Conservation (phyloP, 2,329 filamentous ascomycete genomes). For the Aspergillus fijiensis region DNA sequence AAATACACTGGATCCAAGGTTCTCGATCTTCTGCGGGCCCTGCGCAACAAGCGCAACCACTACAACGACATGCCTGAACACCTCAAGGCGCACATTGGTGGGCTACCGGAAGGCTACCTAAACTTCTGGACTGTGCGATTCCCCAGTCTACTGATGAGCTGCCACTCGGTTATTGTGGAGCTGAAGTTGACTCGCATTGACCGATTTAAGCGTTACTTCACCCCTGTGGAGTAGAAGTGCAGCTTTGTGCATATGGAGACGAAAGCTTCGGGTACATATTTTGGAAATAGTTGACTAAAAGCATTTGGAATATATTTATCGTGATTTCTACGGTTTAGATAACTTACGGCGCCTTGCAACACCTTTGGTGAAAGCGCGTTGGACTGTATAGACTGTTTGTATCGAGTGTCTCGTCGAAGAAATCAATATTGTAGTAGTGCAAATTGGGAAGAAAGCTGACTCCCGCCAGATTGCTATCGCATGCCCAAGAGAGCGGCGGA, state of each 20-base stretch:
- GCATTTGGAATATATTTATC: background rate
- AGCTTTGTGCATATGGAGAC: background rate
- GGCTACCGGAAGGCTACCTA: constrained; percentile 76
- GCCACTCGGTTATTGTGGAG: constrained; percentile 71
- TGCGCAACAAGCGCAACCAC: constrained; percentile 96
- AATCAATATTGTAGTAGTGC: too few relatives aligned
- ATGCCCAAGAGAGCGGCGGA: too few relatives aligned
- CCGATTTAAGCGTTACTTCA: constrained; percentile 46
- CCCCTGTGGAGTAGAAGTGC: constrained; percentile 31
- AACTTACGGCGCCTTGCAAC: background rate
- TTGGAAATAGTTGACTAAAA: background rate
- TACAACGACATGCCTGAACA: constrained; percentile 92
- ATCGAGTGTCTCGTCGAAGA: too few relatives aligned
- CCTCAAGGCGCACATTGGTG: constrained; percentile 71
- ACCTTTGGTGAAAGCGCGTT: background rate
- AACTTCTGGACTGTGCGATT: constrained; percentile 80
- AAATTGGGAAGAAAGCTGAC: too few relatives aligned
- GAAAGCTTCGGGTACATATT: background rate
- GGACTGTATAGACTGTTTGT: background rate
- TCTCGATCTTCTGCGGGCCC: constrained; percentile 80
- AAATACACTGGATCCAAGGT: constrained; percentile 86
- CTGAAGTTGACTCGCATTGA: constrained; percentile 54
- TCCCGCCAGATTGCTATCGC: too few relatives aligned
- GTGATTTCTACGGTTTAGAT: background rate
- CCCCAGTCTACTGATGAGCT: constrained; percentile 73